Base-by-base conservation (phyloP, 1,284 basidiomycete species). In the Ustilago lituana region DNA sequence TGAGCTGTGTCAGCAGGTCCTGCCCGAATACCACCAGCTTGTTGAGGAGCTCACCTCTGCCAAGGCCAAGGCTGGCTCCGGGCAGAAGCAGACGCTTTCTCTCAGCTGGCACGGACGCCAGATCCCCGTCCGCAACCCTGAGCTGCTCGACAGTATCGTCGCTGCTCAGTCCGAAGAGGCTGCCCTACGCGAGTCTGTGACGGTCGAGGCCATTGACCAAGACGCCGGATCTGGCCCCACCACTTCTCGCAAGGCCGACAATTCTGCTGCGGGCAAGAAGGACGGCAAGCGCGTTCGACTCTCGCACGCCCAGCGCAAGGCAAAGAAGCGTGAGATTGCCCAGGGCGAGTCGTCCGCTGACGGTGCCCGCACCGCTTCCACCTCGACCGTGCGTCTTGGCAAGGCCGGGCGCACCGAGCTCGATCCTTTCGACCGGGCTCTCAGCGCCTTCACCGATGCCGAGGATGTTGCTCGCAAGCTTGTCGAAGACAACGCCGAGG, bases 121-220 rank as follows among this genome's bases (percentile, higher is more conserved):
- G 3, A 88, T 98, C 8, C 92, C 93, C 15, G 87, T 97, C 41
- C 87, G 94, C 52, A 93, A 90, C 74, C 92, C 93, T 0, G 94
- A 98, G 84, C 84, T 98, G 46, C 93, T 97, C 46, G 91, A 91
- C 75, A 91, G 91, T 17, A 85, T 97, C 62, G 83, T 92, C 59
- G 90, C 88, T 73, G 91, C 95, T 4, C 91, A 94, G 77, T 88
- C 89, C 12, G 92, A 90, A 3, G 88, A 94, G 74, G 79, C 68
- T n/a, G 56, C 58, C 3, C 64, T 80, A 1, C 54, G 61, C 27
- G 57, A 61, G n/a, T 83, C 83, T 49, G 86, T 73, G 33, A 47
- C 38, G 37, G 56, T 62, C 50, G 69, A 64, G 33, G 59, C 64
- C 7, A 35, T 64, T 32, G 47, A 67, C 26, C 37, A 22, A 15